Evolutionary conservation across 495 filamentous ascomycete species (phyloP).

Genomic region (Articulospora tetracladia): DNA sequence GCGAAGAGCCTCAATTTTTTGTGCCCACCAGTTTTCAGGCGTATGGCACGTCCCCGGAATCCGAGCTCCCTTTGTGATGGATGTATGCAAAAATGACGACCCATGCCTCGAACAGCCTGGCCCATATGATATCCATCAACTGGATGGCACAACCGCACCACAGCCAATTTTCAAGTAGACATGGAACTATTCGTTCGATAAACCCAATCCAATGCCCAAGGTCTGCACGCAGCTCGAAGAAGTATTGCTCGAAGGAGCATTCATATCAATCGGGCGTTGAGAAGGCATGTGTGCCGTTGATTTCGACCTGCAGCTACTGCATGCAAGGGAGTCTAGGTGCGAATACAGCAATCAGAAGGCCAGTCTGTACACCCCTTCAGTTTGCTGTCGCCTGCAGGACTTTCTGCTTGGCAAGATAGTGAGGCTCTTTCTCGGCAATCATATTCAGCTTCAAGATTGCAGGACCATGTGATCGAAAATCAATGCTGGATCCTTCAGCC

Average conservation of each 20-base stretch:
- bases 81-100: background rate
- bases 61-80: background rate
- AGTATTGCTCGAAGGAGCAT: background rate
- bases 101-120: too few species aligned
- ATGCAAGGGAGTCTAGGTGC: background rate
- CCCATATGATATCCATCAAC: background rate
- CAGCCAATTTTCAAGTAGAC: too few species aligned
- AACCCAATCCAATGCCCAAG: background rate
- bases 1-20: background rate
- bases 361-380: too few species aligned
- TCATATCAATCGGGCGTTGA: background rate
- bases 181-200: too few species aligned
- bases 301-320: background rate
- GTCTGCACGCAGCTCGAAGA: background rate
- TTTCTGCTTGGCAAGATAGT: too few species aligned
- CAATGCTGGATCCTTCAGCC: too few species aligned
- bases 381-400: too few species aligned
- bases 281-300: background rate
- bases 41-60: background rate
- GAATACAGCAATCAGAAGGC: too few species aligned
- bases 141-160: background rate
- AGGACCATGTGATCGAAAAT: too few species aligned
- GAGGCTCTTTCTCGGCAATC: too few species aligned
- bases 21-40: background rate
- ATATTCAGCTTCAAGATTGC: too few species aligned